Evolutionary conservation across 1,284 basidiomycete genomes (phyloP), one percentile per base, ranked within the genome.

Genomic region (Rhodotorula sp.): DNA sequence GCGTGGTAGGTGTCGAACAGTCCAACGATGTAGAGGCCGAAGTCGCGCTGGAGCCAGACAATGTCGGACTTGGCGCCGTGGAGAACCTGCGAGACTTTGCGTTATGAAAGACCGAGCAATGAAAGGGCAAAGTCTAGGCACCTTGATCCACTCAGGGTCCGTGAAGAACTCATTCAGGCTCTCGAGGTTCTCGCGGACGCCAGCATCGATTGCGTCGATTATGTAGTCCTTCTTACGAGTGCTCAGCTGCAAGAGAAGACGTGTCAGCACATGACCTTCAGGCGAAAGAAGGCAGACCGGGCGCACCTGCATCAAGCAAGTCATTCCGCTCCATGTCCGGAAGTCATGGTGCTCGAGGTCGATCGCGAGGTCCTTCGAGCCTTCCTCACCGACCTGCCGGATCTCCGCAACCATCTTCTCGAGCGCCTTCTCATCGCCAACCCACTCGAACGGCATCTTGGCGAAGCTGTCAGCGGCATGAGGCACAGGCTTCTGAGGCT

Each of bases 1-100:
- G 95, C 95, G 77, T 98, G 94, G 79, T 88, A 98, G 0, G 96
- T 99, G 79, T 99, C 95, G 79, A 98, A 99, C 15, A 99, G 82
- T 71, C 93, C 92, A 70, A 99, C 94, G 58, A 98, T 84, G 80
- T 94, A 98, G 4, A 98, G 79, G 63, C 91, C 92, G 79, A 98
- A 93, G 79, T 99, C 90, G 79, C 93, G 90, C 80, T 99, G 94
- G 22, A 99, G 85, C 95, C 95, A 99, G 11, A 94, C 83, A 30
- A 99, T 88, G 79, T 99, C 95, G 72, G 89, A 92, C 59, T 94
- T 91, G 3, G 95, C 92, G 24, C 96, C 95, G 79, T 99, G 95
- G 72, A 97, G 87, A 6, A 94, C 88, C 90, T 91, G 67, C 15
- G 13, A 10, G 22, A 13, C 15, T 13, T 24, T 11, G 34, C 0